Evolutionary conservation across 2,329 filamentous ascomycete species (phyloP).

Genomic region (Colletotrichum plurivorum): DNA sequence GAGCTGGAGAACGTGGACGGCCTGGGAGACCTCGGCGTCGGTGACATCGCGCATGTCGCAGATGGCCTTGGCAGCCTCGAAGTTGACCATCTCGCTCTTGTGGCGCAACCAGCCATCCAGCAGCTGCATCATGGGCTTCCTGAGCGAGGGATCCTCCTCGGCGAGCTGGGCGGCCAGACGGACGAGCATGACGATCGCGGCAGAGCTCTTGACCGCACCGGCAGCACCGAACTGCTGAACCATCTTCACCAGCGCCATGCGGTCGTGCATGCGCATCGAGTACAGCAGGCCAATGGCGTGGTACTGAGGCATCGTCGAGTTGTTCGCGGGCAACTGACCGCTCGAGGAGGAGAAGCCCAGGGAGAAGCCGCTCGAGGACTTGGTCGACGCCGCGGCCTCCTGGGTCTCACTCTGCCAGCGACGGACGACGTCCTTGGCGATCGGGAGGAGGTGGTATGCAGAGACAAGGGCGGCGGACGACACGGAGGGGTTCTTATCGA

Average conservation of each 20-base stretch:
- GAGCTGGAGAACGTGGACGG: slow-evolving; percentile 94
- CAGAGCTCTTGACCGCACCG: slow-evolving; percentile 94
- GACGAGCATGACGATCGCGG: slow-evolving; percentile 92
- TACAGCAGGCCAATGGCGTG: slow-evolving; percentile 97
- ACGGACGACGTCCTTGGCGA: slow-evolving; percentile 93
- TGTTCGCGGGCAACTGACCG: slow-evolving; percentile 83
- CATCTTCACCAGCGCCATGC: slow-evolving; percentile 99
- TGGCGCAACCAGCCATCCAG: slow-evolving; percentile 97
- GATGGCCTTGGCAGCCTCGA: slow-evolving; percentile 98
- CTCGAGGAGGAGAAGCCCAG: slow-evolving; percentile 90
- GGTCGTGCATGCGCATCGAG: slow-evolving; percentile 96
- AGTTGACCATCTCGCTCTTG: slow-evolving; percentile 99
- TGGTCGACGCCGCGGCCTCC: slow-evolving; percentile 91
- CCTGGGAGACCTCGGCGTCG: slow-evolving; percentile 90
- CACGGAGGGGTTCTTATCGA: slow-evolving; percentile 98
- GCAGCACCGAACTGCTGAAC: slow-evolving; percentile 97
- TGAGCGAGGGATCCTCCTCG: slow-evolving; percentile 89
- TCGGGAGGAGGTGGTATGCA: slow-evolving; percentile 96
- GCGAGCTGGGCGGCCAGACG: slow-evolving; percentile 93
- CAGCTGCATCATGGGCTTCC: slow-evolving; percentile 97
- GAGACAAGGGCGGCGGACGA: slow-evolving; percentile 96
- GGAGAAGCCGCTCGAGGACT: slow-evolving; percentile 90
- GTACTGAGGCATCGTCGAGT: slow-evolving; percentile 98
- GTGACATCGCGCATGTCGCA: slow-evolving; percentile 95
- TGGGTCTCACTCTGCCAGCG: slow-evolving; percentile 99